A percentile compares a stretch with the other conserved stretches of the same genome.
Conservation (phyloP, 2,329 filamentous ascomycete species). For the Alternaria brassicae region DNA sequence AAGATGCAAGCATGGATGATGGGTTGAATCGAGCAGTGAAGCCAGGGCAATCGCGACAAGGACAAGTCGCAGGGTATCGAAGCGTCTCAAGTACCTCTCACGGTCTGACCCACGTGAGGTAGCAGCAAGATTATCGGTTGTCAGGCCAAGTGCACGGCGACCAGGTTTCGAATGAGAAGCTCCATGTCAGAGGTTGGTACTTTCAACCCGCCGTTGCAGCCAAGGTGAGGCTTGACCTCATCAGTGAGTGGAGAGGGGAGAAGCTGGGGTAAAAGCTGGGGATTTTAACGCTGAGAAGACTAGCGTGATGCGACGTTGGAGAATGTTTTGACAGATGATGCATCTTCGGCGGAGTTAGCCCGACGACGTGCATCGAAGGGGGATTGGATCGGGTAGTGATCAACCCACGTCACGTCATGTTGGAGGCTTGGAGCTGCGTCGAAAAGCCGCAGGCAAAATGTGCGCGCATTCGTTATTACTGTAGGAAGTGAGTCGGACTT, state of each 20-base stretch:
- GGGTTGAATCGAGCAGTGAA: not conserved
- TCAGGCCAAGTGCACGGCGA: conserved; percentile 17
- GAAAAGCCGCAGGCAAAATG: not conserved
- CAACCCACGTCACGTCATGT: conserved; percentile 3
- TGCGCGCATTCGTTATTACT: not conserved
- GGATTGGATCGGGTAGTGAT: conserved; percentile 10
- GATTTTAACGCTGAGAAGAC: conserved; percentile 16
- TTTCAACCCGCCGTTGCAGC: conserved; percentile 22
- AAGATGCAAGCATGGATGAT: not conserved
- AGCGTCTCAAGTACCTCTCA: conserved; percentile 18
- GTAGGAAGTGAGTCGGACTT: conserved; percentile 4
- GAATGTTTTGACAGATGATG: conserved; percentile 18
- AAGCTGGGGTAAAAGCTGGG: conserved; percentile 32
- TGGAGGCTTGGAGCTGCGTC: not conserved
- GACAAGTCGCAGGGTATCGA: not conserved
- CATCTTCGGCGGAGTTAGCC: conserved; percentile 23
- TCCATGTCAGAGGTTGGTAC: conserved; percentile 15
- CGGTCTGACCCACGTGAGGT: not conserved
- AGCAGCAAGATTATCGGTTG: not conserved
- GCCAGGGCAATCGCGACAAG: not conserved
- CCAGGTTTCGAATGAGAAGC: conserved; percentile 10
- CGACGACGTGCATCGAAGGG: conserved; percentile 13
- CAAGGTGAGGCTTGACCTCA: conserved; percentile 19
- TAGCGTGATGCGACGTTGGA: conserved; percentile 15
- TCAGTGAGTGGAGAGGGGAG: conserved; percentile 20